Conservation (phyloP, 2,329 filamentous ascomycete genomes). For the Stagonosporopsis tanaceti region DNA sequence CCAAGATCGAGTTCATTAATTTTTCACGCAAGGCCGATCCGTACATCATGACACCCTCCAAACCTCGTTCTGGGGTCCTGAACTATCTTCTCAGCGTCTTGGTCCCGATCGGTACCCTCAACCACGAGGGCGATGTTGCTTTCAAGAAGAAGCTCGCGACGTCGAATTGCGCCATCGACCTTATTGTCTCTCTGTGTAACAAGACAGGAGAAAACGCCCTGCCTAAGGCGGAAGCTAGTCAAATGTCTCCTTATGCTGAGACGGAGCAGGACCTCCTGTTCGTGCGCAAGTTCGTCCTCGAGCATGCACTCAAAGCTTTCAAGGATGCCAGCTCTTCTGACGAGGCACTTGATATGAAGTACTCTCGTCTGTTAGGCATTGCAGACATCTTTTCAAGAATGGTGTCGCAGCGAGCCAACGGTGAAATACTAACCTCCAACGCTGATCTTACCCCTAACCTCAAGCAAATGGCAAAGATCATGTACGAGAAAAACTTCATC, state of each 20-base stretch:
- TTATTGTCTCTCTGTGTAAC: slow-evolving; percentile 84
- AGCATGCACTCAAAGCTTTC: slow-evolving; percentile 90
- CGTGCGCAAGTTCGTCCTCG: slow-evolving; percentile 92
- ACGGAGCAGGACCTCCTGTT: slow-evolving; percentile 87
- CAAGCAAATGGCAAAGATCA: slow-evolving; percentile 86
- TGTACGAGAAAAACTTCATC: slow-evolving; percentile 98
- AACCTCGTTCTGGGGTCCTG: slow-evolving; percentile 88
- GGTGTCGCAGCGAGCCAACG: slow-evolving; percentile 67
- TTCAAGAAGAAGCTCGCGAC: slow-evolving; percentile 88
- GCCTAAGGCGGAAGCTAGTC: slow-evolving; percentile 54
- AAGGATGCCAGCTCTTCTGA: slow-evolving; percentile 82
- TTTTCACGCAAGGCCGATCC: slow-evolving; percentile 92
- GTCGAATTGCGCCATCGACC: slow-evolving; percentile 83
- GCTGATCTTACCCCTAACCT: slow-evolving; percentile 64
- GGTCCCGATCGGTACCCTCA: slow-evolving; percentile 69
- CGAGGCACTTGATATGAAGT: slow-evolving; percentile 84
- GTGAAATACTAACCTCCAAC: slow-evolving; percentile 48
- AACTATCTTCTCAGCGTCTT: slow-evolving; percentile 92
- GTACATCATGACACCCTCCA: slow-evolving; percentile 86
- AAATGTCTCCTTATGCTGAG: slow-evolving; percentile 61
- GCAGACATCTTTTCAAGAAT: slow-evolving; percentile 93
- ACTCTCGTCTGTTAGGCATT: slow-evolving; percentile 84
- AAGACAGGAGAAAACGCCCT: slow-evolving; percentile 82
- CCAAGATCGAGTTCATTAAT: slow-evolving; percentile 99
- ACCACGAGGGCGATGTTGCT: slow-evolving; percentile 75